Conservation (phyloP, 73 alveolate genomes). For the Loxodes magnus region DNA sequence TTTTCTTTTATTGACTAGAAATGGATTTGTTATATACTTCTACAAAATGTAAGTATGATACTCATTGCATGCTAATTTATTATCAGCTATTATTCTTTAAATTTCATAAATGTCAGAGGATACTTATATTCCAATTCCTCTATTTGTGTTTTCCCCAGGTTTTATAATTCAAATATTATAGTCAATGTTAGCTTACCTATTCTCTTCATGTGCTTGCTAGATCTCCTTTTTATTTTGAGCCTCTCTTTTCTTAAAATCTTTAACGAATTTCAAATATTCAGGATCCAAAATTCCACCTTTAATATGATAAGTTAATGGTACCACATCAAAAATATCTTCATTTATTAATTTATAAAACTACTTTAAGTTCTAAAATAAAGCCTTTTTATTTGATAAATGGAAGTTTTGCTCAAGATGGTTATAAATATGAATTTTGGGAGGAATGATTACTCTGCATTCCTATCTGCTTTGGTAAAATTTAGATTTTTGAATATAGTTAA, state of each 20-base stretch:
- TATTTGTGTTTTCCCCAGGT: slow-evolving; percentile 42
- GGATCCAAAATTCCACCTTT: slow-evolving; percentile 34
- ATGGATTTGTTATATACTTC: slow-evolving; percentile 52
- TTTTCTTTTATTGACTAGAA: slow-evolving; percentile 44
- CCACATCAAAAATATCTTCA: slow-evolving; percentile 31
- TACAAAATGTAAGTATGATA: slow-evolving; percentile 37
- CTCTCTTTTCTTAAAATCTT: slow-evolving; percentile 7
- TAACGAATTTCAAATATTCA: slow-evolving; percentile 29
- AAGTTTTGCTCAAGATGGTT: neutral
- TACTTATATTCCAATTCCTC: slow-evolving; percentile 35
- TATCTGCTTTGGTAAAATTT: too few relatives aligned
- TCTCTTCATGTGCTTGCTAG: slow-evolving; percentile 1
- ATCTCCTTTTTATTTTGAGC: slow-evolving; percentile 6
- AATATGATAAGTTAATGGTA: slow-evolving; percentile 68
- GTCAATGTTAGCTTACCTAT: slow-evolving; percentile 7
- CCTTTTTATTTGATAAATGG: slow-evolving; percentile 26
- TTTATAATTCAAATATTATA: slow-evolving; percentile 30
- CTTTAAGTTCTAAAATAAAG: slow-evolving; percentile 58
- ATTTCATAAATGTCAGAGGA: slow-evolving; percentile 7
- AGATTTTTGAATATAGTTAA: too few relatives aligned
- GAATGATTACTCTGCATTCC: too few relatives aligned
- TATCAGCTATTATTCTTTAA: slow-evolving; percentile 4
- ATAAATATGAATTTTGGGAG: too few relatives aligned
- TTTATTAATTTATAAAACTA: slow-evolving; percentile 48
- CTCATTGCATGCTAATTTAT: slow-evolving; percentile 9